phyloP scores from a whole-genome alignment of 257 asterid species.

The Perilla frutescens region DNA sequence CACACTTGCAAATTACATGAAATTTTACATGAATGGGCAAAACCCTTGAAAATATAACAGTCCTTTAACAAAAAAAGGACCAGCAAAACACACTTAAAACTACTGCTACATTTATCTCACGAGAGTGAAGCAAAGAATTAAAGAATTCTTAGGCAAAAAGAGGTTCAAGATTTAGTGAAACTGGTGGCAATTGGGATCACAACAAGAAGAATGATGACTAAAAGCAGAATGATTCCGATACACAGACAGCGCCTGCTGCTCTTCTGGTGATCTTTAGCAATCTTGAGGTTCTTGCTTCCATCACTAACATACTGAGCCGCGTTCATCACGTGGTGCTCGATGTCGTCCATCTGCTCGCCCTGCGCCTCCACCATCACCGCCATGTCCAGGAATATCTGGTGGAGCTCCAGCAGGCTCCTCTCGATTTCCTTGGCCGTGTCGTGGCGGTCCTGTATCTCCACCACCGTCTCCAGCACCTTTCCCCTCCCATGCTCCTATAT shows the following conservation, averaged over 20 bases:
- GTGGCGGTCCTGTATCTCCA: constrained; percentile 58
- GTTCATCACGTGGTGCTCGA: constrained; percentile 81
- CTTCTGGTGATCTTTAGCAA: constrained; percentile 72
- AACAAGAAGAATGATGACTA: constrained; percentile 60
- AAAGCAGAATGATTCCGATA: constrained; percentile 66
- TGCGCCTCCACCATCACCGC: constrained; percentile 91
- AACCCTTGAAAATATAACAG: not conserved
- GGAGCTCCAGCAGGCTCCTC: constrained; percentile 88
- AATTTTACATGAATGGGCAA: not conserved
- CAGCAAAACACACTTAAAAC: not conserved
- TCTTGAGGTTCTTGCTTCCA: constrained; percentile 74
- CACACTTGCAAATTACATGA: not conserved
- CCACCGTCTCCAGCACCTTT: constrained; percentile 46
- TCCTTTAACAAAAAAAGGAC: not conserved
- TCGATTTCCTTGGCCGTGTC: constrained; percentile 88
- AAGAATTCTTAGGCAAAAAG: not conserved
- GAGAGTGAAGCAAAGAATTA: constrained; percentile 29
- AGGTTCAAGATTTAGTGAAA: constrained; percentile 58
- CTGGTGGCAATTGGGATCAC: constrained; percentile 77
- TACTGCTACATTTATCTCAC: constrained; percentile 26
- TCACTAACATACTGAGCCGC: constrained; percentile 70
- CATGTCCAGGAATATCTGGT: constrained; percentile 53
- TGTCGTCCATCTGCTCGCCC: constrained; percentile 91
- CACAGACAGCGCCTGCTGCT: constrained; percentile 86
- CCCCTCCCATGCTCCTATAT: constrained; percentile 81